Evolutionary conservation across 257 asterid genomes (phyloP).

Genomic region (Nicotiana attenuata): DNA sequence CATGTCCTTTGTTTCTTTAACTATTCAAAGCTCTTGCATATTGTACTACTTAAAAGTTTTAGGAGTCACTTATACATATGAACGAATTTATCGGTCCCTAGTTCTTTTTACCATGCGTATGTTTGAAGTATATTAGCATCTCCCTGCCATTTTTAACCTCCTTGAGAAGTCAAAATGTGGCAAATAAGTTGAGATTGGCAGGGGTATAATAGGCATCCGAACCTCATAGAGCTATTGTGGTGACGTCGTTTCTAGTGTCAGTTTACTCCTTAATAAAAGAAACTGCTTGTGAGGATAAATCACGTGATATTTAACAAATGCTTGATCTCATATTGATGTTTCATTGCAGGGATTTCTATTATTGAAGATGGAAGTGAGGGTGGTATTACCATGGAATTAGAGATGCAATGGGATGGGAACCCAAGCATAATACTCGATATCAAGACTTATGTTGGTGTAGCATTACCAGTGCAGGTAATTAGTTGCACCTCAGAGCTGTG

Average conservation of each 20-base stretch:
- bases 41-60: neutral
- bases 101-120: neutral
- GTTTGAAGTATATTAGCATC: neutral
- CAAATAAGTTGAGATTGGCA: neutral
- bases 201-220: neutral
- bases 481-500: neutral
- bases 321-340: neutral
- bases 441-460: conserved; percentile 83
- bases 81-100: neutral
- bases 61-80: neutral
- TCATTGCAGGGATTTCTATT: conserved; percentile 54
- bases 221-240: neutral
- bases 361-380: conserved; percentile 57
- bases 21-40: too few species aligned
- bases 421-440: conserved; percentile 79
- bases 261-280: neutral
- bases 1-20: too few species aligned
- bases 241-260: neutral
- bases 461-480: conserved; percentile 77
- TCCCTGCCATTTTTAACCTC: neutral
- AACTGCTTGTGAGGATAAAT: neutral
- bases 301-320: neutral
- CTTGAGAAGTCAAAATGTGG: neutral
- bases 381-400: conserved; percentile 82
- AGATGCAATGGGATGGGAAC: conserved; percentile 96